These are phyloP conservation scores for Colletotrichum orchidophilum DNA, from an alignment of 2,329 filamentous ascomycete genomes.

Conservation along the genomic window DNA sequence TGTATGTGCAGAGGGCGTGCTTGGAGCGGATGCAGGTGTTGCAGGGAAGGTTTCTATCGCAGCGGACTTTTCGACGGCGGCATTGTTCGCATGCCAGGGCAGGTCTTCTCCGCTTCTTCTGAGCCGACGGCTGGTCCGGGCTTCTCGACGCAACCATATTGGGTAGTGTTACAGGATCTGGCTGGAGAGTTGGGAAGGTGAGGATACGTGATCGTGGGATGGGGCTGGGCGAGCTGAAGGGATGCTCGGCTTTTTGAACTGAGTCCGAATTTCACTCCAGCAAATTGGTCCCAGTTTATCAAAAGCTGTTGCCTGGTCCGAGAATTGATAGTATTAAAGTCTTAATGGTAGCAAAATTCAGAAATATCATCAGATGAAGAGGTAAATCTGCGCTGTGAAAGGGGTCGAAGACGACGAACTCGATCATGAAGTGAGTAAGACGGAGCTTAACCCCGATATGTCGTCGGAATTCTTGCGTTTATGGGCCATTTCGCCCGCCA, in stretches of 20 bases:
- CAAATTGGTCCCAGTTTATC: background rate
- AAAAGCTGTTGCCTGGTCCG: background rate
- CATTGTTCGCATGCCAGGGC: conserved; percentile 65
- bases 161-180: background rate
- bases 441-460: conserved; percentile 18
- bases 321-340: background rate
- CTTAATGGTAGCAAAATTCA: background rate
- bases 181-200: background rate
- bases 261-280: background rate
- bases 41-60: conserved; percentile 68
- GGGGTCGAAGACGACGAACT: background rate
- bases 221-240: background rate
- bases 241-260: conserved; percentile 24
- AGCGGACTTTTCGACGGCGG: conserved; percentile 68
- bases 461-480: conserved; percentile 3
- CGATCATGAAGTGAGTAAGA: background rate
- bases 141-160: background rate
- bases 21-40: conserved; percentile 67
- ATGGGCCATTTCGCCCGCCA: background rate
- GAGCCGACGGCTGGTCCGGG: conserved; percentile 2
- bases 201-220: background rate
- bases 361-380: conserved; percentile 22
- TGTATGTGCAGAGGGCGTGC: conserved; percentile 64
- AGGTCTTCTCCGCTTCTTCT: conserved; percentile 51
- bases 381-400: background rate